Conservation (phyloP, 345 rosid species). For the Boechera retrofracta region DNA sequence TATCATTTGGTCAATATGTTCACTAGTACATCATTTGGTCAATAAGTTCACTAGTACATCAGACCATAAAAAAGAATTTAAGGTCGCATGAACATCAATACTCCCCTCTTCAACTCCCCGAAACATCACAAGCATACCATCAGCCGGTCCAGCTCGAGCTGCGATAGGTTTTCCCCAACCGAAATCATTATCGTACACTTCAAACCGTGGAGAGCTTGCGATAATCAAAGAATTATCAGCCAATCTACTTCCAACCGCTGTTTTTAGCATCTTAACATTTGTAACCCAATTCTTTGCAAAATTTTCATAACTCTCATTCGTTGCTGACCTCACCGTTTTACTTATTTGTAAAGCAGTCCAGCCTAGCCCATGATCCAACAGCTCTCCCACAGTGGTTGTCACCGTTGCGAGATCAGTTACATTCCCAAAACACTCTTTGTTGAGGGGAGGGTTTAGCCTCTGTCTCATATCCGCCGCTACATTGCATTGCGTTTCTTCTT, state of each 20-base stretch:
- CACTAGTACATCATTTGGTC: constrained; percentile 5
- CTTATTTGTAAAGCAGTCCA: constrained; percentile 40
- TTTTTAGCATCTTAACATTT: constrained; percentile 9
- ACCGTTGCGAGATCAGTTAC: constrained; percentile 11
- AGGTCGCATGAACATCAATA: constrained; percentile 37
- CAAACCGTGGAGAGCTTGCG: constrained; percentile 52
- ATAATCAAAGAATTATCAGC: constrained; percentile 28
- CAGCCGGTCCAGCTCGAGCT: constrained; percentile 38
- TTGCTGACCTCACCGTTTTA: constrained; percentile 28
- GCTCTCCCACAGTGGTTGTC: constrained; percentile 30
- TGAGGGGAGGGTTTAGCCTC: constrained; percentile 38
- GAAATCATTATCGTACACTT: constrained; percentile 51
- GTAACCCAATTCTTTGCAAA: constrained; percentile 33
- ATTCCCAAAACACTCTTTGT: constrained; percentile 39
- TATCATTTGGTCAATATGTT: constrained; percentile 17
- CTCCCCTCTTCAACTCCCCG: constrained; percentile 31
- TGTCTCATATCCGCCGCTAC: constrained; percentile 38
- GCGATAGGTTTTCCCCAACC: constrained; percentile 51
- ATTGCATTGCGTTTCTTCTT: constrained; percentile 33
- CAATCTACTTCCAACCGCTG: constrained; percentile 11
- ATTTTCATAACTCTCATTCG: constrained; percentile 20
- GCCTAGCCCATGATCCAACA: constrained; percentile 34
- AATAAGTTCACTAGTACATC: constrained; percentile 21
- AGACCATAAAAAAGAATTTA: constrained; percentile 32
- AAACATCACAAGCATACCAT: constrained; percentile 34